Percentiles rank a stretch among this genome's conserved stretches.
These are phyloP conservation scores for Pseudocercospora vitis DNA, from an alignment of 2,329 filamentous ascomycete genomes.

Conservation along the genomic window DNA sequence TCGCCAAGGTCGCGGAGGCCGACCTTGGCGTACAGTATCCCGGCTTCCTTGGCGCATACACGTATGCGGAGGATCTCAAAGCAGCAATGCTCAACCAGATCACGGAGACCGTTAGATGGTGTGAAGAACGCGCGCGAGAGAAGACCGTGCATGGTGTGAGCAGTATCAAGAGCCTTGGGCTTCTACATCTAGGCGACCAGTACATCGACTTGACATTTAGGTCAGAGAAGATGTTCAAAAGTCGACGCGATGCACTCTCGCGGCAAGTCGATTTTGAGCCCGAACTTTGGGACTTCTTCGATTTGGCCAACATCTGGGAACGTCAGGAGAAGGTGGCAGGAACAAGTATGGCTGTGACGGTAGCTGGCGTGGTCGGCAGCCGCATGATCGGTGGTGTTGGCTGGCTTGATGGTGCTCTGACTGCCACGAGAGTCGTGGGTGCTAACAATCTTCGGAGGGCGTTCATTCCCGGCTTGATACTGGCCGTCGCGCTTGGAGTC, in stretches of 20 bases:
- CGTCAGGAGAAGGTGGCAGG: slow-evolving; percentile 92
- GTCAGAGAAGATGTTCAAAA: slow-evolving; percentile 89
- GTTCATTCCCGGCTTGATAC: slow-evolving; percentile 74
- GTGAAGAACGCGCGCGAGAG: slow-evolving; percentile 80
- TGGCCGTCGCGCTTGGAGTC: slow-evolving; percentile 70
- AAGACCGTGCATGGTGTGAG: slow-evolving; percentile 80
- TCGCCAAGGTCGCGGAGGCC: slow-evolving; percentile 71
- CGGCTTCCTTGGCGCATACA: slow-evolving; percentile 78
- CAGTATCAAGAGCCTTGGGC: slow-evolving; percentile 81
- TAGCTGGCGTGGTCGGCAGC: slow-evolving; percentile 80
- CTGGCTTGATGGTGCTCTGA: slow-evolving; percentile 86
- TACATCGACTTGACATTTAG: slow-evolving; percentile 85
- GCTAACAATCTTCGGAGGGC: slow-evolving; percentile 77
- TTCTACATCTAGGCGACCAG: slow-evolving; percentile 84
- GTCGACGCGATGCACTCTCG: slow-evolving; percentile 75
- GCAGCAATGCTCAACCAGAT: slow-evolving; percentile 89
- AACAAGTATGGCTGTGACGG: slow-evolving; percentile 89
- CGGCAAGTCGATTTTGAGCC: slow-evolving; percentile 84
- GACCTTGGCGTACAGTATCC: slow-evolving; percentile 84
- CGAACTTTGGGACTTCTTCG: slow-evolving; percentile 91
- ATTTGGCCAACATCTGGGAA: slow-evolving; percentile 77
- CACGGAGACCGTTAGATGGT: slow-evolving; percentile 70
- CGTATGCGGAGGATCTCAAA: slow-evolving; percentile 91
- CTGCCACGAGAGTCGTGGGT: slow-evolving; percentile 76
- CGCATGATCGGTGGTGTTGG: slow-evolving; percentile 78